Base-by-base conservation (phyloP, 2,329 filamentous ascomycete genomes). In the Penicillium sp. region DNA sequence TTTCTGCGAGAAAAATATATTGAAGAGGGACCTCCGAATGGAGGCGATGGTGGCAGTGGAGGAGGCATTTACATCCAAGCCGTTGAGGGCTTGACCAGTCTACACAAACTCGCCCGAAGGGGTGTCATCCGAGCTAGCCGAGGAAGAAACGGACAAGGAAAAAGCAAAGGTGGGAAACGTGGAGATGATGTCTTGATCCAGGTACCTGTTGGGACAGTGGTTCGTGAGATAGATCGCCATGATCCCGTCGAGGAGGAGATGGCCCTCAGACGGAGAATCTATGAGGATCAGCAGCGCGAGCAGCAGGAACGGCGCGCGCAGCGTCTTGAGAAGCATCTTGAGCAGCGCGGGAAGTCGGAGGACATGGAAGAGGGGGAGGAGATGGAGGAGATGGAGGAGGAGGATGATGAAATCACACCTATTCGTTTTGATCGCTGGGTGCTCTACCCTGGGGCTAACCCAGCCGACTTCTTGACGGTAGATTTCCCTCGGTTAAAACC, bases 51-150 rank as follows among this genome's bases (percentile, higher is more conserved):
- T 41, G 94, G 94, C 4, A 89, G 86, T 53, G 94, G 94, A 58
- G 94, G 94, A 37, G 95, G 89, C 66, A 81, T 99, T 62, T 97
- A 96, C 73, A 95, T 99, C 55, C 93, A 97, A 75, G 92, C 94
- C 7, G 86, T 96, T 1, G 86, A 89, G 52, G 91, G 92, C 56
- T 89, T 97, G 74, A 97, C 92, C 0, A 96, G 91, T 51, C 77
- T 99, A 58, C 92, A 97, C 76, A 97, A 97, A 76, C 81, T 99
- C 9, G 88, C 90, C 1, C 82, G 93, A 40, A 81, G 88, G 63
- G 86, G 90, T 2, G 84, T 91, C 53, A 75, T 80, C 47, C 75
- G 73, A 57, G 77, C 77, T 23, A 71, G 71, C 11, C 67, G 76
- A 40, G 78, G 78, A 2, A 75, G 69, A 49, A 79, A 77, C 54